Percentiles rank a stretch among this genome's conserved stretches.
phyloP scores from a whole-genome alignment of 2,329 filamentous ascomycete genomes.

The Colletotrichum sansevieriae region DNA sequence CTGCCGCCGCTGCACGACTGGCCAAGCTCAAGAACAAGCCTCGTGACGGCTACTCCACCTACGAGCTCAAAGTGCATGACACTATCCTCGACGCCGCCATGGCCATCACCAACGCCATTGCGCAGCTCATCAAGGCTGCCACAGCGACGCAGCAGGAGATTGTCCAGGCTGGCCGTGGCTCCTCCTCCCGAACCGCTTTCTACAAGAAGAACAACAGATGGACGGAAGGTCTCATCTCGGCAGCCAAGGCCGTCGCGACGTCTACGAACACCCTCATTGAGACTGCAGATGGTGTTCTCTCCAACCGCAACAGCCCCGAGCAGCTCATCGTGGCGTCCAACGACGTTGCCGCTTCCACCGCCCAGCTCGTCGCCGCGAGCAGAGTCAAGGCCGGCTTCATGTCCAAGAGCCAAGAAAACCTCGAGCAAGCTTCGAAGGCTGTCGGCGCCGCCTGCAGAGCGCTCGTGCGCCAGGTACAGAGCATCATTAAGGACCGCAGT shows the following conservation, averaged over 20 bases:
- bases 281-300: slow-evolving; percentile 95
- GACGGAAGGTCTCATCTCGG: slow-evolving; percentile 97
- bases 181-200: slow-evolving; percentile 89
- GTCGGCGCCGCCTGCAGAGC: slow-evolving; percentile 90
- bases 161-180: slow-evolving; percentile 90
- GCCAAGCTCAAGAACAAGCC: slow-evolving; percentile 96
- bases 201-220: slow-evolving; percentile 99
- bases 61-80: slow-evolving; percentile 96
- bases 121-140: slow-evolving; percentile 93
- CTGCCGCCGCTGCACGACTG: slow-evolving; percentile 88
- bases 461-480: slow-evolving; percentile 93
- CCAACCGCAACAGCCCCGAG: slow-evolving; percentile 91
- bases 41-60: slow-evolving; percentile 94
- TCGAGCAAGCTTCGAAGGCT: slow-evolving; percentile 92
- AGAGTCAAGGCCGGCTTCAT: slow-evolving; percentile 98
- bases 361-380: slow-evolving; percentile 94
- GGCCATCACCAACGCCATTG: slow-evolving; percentile 94
- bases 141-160: slow-evolving; percentile 96
- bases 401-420: slow-evolving; percentile 93
- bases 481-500: slow-evolving; percentile 89
- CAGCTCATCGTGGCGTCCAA: slow-evolving; percentile 98
- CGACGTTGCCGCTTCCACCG: slow-evolving; percentile 94
- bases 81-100: slow-evolving; percentile 93
- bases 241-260: slow-evolving; percentile 93
- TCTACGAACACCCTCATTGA: slow-evolving; percentile 98